Conservation (phyloP, 768 basidiomycete genomes). For the Kwoniella dendrophila region DNA sequence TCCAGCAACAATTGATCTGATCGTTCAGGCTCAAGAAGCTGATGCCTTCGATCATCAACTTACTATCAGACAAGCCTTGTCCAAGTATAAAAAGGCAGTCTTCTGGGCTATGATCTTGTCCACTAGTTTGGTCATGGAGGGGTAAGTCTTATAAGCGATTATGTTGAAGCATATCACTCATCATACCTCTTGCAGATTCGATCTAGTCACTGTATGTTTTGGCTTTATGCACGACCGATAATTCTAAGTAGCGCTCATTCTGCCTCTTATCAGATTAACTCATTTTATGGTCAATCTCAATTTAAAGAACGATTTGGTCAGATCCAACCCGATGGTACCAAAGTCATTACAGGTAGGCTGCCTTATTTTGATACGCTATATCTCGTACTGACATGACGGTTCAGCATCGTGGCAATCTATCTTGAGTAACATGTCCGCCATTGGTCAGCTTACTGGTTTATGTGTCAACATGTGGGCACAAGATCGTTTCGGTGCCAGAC, state of each 20-base stretch:
- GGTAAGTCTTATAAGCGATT: slow-evolving; percentile 23
- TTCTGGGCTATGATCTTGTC: slow-evolving; percentile 31
- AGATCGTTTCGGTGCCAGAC: slow-evolving; percentile 38
- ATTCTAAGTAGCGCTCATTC: background rate
- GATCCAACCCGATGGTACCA: slow-evolving; percentile 10
- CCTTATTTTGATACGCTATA: background rate
- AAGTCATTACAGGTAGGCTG: slow-evolving; percentile 21
- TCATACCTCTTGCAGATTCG: background rate
- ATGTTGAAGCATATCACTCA: slow-evolving; percentile 5
- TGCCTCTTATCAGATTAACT: slow-evolving; percentile 24
- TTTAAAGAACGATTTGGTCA: slow-evolving; percentile 30
- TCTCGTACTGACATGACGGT: background rate
- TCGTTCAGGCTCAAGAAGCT: slow-evolving; percentile 15
- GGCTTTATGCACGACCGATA: background rate
- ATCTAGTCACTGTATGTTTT: background rate
- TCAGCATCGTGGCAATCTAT: slow-evolving; percentile 55
- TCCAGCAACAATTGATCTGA: slow-evolving; percentile 8
- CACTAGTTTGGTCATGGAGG: slow-evolving; percentile 35
- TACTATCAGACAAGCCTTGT: slow-evolving; percentile 45
- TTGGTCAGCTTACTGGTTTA: slow-evolving; percentile 48
- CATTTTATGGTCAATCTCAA: slow-evolving; percentile 38
- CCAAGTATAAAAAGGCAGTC: slow-evolving; percentile 44
- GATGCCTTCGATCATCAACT: slow-evolving; percentile 19
- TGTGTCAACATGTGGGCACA: slow-evolving; percentile 25
- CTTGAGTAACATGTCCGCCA: slow-evolving; percentile 45